These are phyloP conservation scores for Saccharomycopsis capsularis DNA, from an alignment of 805 yeast genomes.

Conservation along the genomic window DNA sequence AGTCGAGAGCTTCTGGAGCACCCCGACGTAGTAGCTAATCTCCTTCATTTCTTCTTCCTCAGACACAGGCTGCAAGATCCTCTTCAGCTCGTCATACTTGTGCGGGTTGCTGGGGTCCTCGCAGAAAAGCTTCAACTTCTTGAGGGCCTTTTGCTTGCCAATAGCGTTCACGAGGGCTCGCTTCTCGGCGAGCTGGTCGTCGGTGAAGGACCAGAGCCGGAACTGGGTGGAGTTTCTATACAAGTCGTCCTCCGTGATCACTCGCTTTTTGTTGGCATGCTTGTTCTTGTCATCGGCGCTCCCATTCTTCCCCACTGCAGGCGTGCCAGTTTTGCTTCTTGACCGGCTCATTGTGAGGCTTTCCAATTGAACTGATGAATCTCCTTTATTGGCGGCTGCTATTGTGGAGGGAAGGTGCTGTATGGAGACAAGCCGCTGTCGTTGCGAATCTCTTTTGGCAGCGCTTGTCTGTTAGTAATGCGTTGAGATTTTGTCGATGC, in stretches of 20 bases:
- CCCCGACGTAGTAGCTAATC: slow-evolving; percentile 65
- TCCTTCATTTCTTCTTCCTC: slow-evolving; percentile 65
- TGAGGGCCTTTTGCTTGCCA: slow-evolving; percentile 38
- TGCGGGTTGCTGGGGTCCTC: slow-evolving; percentile 28
- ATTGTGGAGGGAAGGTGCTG: too few species aligned
- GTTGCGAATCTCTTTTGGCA: too few species aligned
- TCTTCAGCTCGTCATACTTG: slow-evolving; percentile 25
- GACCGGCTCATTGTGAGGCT: too few species aligned
- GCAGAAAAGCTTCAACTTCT: slow-evolving; percentile 28
- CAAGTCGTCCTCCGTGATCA: slow-evolving; percentile 73
- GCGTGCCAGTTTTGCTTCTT: too few species aligned
- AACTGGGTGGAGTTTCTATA: slow-evolving; percentile 84
- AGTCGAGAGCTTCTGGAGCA: slow-evolving; percentile 56
- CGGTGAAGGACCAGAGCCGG: slow-evolving; percentile 76
- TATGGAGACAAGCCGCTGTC: too few species aligned
- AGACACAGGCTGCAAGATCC: slow-evolving; percentile 40
- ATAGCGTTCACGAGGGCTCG: slow-evolving; percentile 46
- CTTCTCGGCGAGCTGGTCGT: slow-evolving; percentile 43
- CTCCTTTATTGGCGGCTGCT: too few species aligned
- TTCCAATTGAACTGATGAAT: too few species aligned
- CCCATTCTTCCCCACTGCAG: too few species aligned
- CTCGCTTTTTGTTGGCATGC: slow-evolving; percentile 14
- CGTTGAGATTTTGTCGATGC: too few species aligned
- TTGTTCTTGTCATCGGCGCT: too few species aligned
- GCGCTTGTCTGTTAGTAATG: too few species aligned